Evolutionary conservation across 1,284 basidiomycete species (phyloP).

Genomic region (Puccinia triticina): DNA sequence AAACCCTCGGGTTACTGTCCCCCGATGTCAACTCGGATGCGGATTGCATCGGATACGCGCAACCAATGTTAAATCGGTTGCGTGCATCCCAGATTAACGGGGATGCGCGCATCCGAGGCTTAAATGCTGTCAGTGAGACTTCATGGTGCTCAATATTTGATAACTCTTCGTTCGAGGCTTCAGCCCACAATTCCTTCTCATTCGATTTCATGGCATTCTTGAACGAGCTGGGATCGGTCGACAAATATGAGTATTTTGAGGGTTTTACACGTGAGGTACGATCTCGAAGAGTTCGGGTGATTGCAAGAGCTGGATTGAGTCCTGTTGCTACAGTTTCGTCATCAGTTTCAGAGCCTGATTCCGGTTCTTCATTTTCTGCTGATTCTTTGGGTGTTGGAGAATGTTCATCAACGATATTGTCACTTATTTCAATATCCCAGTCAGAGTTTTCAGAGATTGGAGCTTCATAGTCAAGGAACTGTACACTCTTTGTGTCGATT

Average conservation of each 20-base stretch:
- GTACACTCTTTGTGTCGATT: not conserved
- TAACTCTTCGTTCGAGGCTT: not conserved
- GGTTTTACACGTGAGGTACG: not conserved
- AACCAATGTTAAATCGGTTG: too few species aligned
- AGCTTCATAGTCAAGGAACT: not conserved
- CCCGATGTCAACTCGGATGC: too few species aligned
- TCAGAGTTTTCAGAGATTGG: not conserved
- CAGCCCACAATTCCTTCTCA: not conserved
- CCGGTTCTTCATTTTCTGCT: too few species aligned
- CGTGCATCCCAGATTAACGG: too few species aligned
- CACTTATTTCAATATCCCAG: not conserved
- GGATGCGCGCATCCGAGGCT: too few species aligned
- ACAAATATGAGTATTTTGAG: not conserved
- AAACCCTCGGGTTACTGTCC: too few species aligned
- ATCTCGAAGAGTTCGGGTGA: not conserved
- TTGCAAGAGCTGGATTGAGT: not conserved
- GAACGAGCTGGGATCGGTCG: not conserved
- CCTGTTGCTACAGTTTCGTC: too few species aligned
- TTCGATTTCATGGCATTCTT: not conserved
- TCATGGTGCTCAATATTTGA: conserved; percentile 11
- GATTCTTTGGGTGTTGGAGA: not conserved
- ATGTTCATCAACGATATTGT: not conserved
- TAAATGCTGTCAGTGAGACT: too few species aligned
- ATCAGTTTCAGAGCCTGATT: too few species aligned
- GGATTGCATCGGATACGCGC: too few species aligned